Conservation (phyloP, 1,284 basidiomycete genomes). For the Ceratobasidium sp. region DNA sequence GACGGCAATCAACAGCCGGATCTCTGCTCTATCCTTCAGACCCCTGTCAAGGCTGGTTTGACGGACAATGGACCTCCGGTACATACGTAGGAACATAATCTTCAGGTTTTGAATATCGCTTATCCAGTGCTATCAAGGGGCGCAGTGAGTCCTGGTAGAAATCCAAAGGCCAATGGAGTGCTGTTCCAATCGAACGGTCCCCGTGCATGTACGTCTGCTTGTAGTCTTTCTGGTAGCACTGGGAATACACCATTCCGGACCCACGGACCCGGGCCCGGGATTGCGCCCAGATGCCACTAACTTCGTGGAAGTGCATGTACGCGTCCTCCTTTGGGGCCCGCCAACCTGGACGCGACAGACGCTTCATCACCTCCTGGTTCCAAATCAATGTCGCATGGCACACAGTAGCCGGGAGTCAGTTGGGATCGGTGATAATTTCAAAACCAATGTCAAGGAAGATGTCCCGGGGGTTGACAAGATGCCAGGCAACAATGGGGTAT, state of each 20-base stretch:
- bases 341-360: background rate
- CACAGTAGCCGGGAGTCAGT: background rate
- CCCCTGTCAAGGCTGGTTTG: background rate
- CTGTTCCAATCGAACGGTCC: slow-evolving; percentile 6
- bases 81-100: background rate
- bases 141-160: background rate
- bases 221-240: slow-evolving; percentile 24
- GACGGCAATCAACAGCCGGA: background rate
- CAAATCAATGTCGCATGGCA: slow-evolving; percentile 2
- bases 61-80: background rate
- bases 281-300: background rate
- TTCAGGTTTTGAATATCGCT: background rate
- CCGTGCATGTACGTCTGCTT: background rate
- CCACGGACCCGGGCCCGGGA: background rate
- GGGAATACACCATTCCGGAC: background rate
- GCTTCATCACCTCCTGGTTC: background rate
- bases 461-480: slow-evolving; percentile 1
- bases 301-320: slow-evolving; percentile 16
- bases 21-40: too few relatives aligned
- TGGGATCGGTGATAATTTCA: background rate
- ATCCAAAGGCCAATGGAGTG: background rate
- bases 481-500: slow-evolving; percentile 4
- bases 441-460: slow-evolving; percentile 5
- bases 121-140: background rate
- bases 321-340: background rate